Evolutionary conservation across 139 green algal genomes (phyloP).

Genomic region (Coccomyxa sp.): DNA sequence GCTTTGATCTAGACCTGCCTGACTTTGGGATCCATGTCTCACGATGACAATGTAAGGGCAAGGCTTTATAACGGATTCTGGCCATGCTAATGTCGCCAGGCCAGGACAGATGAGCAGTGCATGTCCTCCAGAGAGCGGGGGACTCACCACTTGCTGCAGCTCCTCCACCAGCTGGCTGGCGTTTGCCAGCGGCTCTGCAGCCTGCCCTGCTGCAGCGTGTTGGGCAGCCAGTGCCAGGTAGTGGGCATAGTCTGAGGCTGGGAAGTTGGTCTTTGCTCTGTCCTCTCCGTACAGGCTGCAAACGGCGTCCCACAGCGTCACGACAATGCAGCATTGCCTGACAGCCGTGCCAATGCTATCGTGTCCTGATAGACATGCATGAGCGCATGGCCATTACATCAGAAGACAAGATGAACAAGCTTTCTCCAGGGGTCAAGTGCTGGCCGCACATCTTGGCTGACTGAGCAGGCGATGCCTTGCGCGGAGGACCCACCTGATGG

Average conservation of each 20-base stretch:
- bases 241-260: slow-evolving; percentile 2
- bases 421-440: not conserved
- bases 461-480: not conserved
- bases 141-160: too few species aligned
- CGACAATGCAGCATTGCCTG: not conserved
- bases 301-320: not conserved
- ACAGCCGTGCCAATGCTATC: not conserved
- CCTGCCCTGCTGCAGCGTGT: too few species aligned
- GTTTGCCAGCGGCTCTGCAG: too few species aligned
- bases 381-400: not conserved
- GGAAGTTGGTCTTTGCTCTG: slow-evolving; percentile 28
- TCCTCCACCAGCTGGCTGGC: too few species aligned
- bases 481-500: not conserved
- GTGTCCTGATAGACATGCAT: not conserved
- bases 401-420: not conserved
- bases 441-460: not conserved
- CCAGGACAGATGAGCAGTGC: too few species aligned
- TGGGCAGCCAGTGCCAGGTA: too few species aligned
- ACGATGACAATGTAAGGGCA: too few species aligned
- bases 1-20: too few species aligned
- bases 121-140: too few species aligned
- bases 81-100: too few species aligned
- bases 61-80: too few species aligned
- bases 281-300: slow-evolving; percentile 8
- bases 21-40: too few species aligned